Conservation (phyloP, 106 monocot species). For the Dendrobium nobile region DNA sequence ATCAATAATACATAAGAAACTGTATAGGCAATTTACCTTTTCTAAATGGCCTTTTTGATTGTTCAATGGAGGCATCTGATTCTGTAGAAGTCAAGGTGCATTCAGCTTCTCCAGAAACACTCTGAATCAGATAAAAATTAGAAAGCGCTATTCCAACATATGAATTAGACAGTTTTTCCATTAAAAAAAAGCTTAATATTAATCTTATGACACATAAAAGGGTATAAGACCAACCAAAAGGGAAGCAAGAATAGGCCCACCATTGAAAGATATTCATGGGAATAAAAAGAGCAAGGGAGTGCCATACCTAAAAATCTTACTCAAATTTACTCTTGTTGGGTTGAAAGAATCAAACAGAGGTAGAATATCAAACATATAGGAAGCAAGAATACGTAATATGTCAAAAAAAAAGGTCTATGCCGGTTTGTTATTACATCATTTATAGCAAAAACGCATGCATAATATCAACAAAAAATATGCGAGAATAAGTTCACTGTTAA, state of each 20-base stretch:
- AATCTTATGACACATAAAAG: background rate
- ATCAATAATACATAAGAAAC: background rate
- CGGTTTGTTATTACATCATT: background rate
- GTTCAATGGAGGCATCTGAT: background rate
- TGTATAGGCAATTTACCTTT: background rate
- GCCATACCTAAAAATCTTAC: background rate
- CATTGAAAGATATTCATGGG: background rate
- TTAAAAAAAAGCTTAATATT: background rate
- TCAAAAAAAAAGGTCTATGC: no score
- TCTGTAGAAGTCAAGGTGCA: background rate
- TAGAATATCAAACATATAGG: background rate
- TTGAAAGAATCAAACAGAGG: background rate
- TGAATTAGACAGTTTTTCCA: background rate
- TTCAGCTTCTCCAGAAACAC: conserved; percentile 5
- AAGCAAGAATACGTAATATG: background rate
- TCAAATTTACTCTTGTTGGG: background rate
- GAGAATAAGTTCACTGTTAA: background rate
- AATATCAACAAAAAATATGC: background rate
- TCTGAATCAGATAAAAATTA: background rate
- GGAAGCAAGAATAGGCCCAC: background rate
- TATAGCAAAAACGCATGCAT: background rate
- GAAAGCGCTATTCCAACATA: background rate
- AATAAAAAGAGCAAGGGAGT: background rate
- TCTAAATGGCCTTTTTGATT: conserved; percentile 4
- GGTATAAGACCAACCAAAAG: background rate